Base-by-base conservation (phyloP, 768 basidiomycete genomes). In the Cystofilobasidium macerans region DNA sequence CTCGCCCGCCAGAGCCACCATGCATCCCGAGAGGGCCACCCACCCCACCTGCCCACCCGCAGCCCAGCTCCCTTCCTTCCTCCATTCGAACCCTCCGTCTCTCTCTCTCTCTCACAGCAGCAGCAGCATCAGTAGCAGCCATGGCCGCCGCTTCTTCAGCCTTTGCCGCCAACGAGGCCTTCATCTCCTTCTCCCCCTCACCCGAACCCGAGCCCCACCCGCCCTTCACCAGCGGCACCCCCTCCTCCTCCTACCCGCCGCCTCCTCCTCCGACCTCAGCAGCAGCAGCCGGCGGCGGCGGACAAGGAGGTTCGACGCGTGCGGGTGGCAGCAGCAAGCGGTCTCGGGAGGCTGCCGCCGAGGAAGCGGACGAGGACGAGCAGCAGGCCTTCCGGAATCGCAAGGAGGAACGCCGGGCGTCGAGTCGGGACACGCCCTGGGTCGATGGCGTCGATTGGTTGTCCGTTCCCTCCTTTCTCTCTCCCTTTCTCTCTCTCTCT, bases 361-460 rank as follows among this genome's bases (percentile, higher is more conserved):
- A 47, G 63, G 42, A 43, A 57, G 22, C 28, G 22, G 60, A 54
- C 26, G 47, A 30, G 13, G 53, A 67, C 53, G 65, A 67, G n/a
- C 60, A 59, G 5, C 36, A 60, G 14, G n/a, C 36, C n/a, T 67
- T 45, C 59, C 61, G 60, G 38, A 67, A 62, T 30, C 48, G 54
- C 48, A 67, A 67, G 59, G 65, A 67, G 60, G 48, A 67, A 40
- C 45, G 48, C 7, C 35, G 42, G 32, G 65, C 47, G 5, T 42
- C 60, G n/a, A 35, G n/a, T 33, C 36, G 65, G 48, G 60, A 61
- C 63, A 72, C 80, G 36, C 86, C 88, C 20, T 95, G 92, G 93
- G 78, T 84, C 13, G 75, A 77, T 18, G 75, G 81, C 11, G 79
- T 91, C 12, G 82, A 89, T 70, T 87, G 87, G 85, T 81, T 86